Evolutionary conservation across 23 red algal genomes (phyloP), one percentile per base, ranked within the genome.

Genomic region (Rhodosorus marinus): DNA sequence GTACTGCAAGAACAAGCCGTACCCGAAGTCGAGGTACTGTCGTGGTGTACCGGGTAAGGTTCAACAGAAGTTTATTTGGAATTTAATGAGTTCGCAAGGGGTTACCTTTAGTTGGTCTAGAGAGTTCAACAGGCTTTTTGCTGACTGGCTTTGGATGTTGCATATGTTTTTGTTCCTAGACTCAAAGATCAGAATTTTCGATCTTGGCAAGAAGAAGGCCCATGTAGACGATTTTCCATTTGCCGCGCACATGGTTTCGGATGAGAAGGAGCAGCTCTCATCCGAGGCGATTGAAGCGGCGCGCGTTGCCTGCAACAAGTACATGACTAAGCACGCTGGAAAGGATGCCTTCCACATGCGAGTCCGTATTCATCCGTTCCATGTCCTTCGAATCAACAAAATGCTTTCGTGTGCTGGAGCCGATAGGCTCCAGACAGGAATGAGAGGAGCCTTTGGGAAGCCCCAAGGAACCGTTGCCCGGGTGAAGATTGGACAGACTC

Each of bases 1-100:
- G 63, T 94, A 94, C 54, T 83, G 77, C 66, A 94, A 94, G 64
- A 94, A 94, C 55, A 94, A 94, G 76, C 87, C 87, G 57, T 94
- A 94, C 41, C 87, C 87, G 23, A 94, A 94, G 72, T 94, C 87
- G 25, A 62, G 76, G 29, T 94, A 83, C 87, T 94, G 87, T 70
- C 76, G 87, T 21, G 87, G 87, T 77, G 87, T 94, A 20, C 87
- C 87, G 20, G n/a, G n/a, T n/a, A n/a, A n/a, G 51, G 51, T 54
- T 9, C 11, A 33, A n/a, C n/a, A n/a, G n/a, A n/a, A n/a, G n/a
- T n/a, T n/a, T n/a, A n/a, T n/a, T n/a, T n/a, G n/a, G n/a, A n/a
- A n/a, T n/a, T n/a, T n/a, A n/a, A n/a, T n/a, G n/a, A n/a, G n/a
- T n/a, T n/a, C n/a, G n/a, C n/a, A n/a, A n/a, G n/a, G n/a, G n/a